Evolutionary conservation across 2,329 filamentous ascomycete genomes (phyloP), one percentile per base, ranked within the genome.

Genomic region (Trichoderma endophyticum): DNA sequence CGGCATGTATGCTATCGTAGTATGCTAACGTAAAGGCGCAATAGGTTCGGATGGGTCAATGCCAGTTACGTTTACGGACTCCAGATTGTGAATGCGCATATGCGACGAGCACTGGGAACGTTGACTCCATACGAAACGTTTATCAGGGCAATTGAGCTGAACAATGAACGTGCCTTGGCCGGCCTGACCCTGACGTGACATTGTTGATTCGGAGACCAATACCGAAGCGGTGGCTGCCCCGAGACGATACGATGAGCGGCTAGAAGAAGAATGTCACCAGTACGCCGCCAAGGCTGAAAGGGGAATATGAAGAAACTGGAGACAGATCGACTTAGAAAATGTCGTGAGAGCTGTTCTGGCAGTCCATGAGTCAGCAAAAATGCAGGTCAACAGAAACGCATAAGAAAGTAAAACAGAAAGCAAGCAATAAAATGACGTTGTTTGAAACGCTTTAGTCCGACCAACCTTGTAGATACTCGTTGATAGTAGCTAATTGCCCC

Each of bases 21-120:
- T 6, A 43, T 74, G 73, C 80, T 83, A 74, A 83, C 76, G 30
- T 36, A 63, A 62, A 6, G 11, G 39, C 68, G 72, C 32, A 71
- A 64, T 78, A 97, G 95, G 72, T 99, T 99, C 79, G 96, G 95
- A 67, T 99, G 96, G 96, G 96, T 98, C 78, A 99, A 99, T 80
- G 95, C 96, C 78, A 98, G 95, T 80, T 99, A 97, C 80, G 93
- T 98, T 71, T 97, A 97, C 79, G 96, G 95, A 54, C 86, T 98
- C 73, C 91, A 95, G 75, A 93, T 98, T 76, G 87, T 97, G 73
- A 95, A 93, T 77, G 92, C 93, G 36, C 94, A 97, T 82, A 95
- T 96, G 90, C 90, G 91, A 80, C 92, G 95, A 77, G 94, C 95
- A 1, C 86, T 99, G 51, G 95, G 95, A 71, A 93, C 94, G 7